Evolutionary conservation across 2,329 filamentous ascomycete species (phyloP), one percentile per base, ranked within the genome.

Genomic region (Hypoxylon sp.): DNA sequence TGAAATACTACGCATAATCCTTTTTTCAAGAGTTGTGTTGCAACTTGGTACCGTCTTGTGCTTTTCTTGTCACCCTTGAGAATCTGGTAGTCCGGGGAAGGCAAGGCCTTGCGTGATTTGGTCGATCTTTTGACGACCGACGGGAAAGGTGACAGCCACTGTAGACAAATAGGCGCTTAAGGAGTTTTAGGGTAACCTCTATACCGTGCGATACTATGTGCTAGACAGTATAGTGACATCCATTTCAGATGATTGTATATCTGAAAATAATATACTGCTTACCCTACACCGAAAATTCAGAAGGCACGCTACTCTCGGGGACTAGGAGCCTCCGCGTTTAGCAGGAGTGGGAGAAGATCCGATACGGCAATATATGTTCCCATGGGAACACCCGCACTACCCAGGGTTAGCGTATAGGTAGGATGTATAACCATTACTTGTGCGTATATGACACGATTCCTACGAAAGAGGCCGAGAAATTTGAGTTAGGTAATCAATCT

Each of bases 301-400:
- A 48, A 33, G 42, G 46, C n/a, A 48, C 51, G 55, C 59, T 52
- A 39, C 54, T 64, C 60, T 66, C 51, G 59, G 54, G 62, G 51
- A 50, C 57, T 29, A 31, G 53, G 39, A 39, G 46, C 29, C 58
- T 65, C 57, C 60, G 47, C 8, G 47, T 59, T 9, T 31, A 39
- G 35, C n/a, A 58, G 52, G 39, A 39, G 39, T 64, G 46, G 55
- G 55, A 59, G 60, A 24, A 57, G 46, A 17, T 63, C 54, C 59
- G 54, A 61, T 61, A 59, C 66, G 69, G 69, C 33, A 46, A 62
- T 69, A 57, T 68, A 69, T 54, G 51, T 52, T 51, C 69, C 69
- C 66, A 59, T 59, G 47, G 42, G 59, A 67, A 61, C 39, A 63
- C 53, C 31, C 47, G 46, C 37, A 58, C 31, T 51, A 39, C 39